Base-by-base conservation (phyloP, 1,284 basidiomycete genomes). In the Coniferiporia weirii region DNA sequence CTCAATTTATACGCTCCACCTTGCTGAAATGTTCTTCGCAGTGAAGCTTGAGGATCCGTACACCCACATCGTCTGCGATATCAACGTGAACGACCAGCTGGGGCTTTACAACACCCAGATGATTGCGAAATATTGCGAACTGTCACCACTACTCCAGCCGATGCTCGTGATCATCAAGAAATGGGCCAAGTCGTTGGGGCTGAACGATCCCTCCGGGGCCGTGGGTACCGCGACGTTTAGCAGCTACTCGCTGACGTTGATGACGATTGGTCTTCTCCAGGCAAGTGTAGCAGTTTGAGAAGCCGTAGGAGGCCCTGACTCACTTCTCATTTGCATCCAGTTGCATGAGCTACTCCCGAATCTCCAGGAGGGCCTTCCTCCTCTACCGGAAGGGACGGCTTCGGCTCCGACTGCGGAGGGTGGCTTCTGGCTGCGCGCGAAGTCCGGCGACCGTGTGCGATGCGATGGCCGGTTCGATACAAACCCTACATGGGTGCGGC, bases 21-120 rank as follows among this genome's bases (percentile, higher is more conserved):
- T 58, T 7, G 12, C 34, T 45, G 46, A 48, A 48, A 19, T 12
- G 15, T 49, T 32, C 57, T 15, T 51, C 52, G 7, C 62, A 84
- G 83, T 84, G 17, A 83, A 80, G 66, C 79, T 81, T 60, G 66
- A 57, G 8, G 80, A 85, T 63, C 72, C 70, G 1, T n/a, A 27
- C 0, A 79, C 76, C 0, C 67, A 69, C 6, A 62, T 83, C 22
- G 61, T 73, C 0, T 78, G 80, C 61, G 84, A 85, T 61, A 70
- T 85, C 57, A 84, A 83, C 63, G 72, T 83, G 56, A 85, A 85
- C 66, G 79, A 83, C 36, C 78, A 76, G 12, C 72, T 85, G 0
- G 84, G 84, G 0, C 61, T 78, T 0, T 64, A 72, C 49, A 85
- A 84, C 60, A 80, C 83, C 0, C 59, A 69, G 9, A 67, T 87